A percentile compares a stretch with the other conserved stretches of the same genome.
Conservation (phyloP, 495 filamentous ascomycete species). For the Xylaria telfairii region DNA sequence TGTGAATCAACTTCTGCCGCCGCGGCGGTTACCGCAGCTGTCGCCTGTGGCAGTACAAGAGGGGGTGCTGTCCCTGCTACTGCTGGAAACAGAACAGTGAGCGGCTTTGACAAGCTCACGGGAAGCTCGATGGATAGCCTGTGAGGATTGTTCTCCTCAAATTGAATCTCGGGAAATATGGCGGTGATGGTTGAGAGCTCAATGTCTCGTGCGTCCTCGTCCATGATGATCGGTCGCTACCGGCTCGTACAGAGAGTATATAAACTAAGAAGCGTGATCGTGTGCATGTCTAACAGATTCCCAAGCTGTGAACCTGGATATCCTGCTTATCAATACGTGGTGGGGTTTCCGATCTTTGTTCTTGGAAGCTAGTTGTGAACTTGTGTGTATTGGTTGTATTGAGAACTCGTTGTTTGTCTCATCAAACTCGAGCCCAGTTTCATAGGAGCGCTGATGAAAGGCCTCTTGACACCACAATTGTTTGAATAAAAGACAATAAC, state of each 20-base stretch:
- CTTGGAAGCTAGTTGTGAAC: neutral
- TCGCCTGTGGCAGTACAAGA: constrained; percentile 25
- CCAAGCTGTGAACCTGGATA: neutral
- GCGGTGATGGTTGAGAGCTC: constrained; percentile 85
- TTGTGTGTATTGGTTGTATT: neutral
- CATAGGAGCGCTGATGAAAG: neutral
- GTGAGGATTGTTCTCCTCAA: constrained; percentile 65
- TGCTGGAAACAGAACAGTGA: constrained; percentile 73
- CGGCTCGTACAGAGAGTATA: constrained; percentile 30
- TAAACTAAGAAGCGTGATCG: constrained; percentile 20
- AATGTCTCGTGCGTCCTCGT: constrained; percentile 71
- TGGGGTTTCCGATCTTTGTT: neutral
- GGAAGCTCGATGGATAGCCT: constrained; percentile 73
- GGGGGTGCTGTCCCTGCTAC: constrained; percentile 48
- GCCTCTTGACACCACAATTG: neutral
- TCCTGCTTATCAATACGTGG: neutral
- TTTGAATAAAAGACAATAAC: neutral
- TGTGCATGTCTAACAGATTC: constrained; percentile 30
- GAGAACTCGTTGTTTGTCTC: neutral
- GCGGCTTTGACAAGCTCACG: constrained; percentile 70
- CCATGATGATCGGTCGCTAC: constrained; percentile 40
- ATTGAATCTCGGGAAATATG: constrained; percentile 85
- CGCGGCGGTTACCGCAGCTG: constrained; percentile 26
- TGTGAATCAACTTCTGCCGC: constrained; percentile 58
- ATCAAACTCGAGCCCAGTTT: neutral